Evolutionary conservation across 2,329 filamentous ascomycete genomes (phyloP).

Genomic region (Aspergillus quadricinctus): DNA sequence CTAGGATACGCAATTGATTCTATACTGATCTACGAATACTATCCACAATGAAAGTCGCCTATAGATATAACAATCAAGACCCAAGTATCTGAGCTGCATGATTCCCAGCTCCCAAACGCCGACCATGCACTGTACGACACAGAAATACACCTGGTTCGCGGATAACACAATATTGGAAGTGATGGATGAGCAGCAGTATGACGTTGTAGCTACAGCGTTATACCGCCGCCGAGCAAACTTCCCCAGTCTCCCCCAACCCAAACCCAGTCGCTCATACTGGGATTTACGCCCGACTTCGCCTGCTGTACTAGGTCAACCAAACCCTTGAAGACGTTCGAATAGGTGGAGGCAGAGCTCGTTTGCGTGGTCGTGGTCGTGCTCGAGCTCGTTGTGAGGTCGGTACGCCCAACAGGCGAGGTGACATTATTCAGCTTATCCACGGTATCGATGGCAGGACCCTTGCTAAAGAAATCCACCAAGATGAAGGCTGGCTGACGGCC

Average conservation of each 20-base stretch:
- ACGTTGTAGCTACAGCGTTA: slow-evolving; percentile 24
- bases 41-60: not conserved
- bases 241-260: slow-evolving; percentile 43
- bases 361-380: slow-evolving; percentile 19
- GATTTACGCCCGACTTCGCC: slow-evolving; percentile 34
- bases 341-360: slow-evolving; percentile 24
- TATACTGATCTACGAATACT: not conserved
- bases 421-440: slow-evolving; percentile 65
- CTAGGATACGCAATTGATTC: not conserved
- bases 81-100: not conserved
- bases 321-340: slow-evolving; percentile 35
- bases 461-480: slow-evolving; percentile 75
- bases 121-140: not conserved
- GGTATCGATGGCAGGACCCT: slow-evolving; percentile 64
- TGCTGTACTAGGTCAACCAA: slow-evolving; percentile 35
- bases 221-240: slow-evolving; percentile 36
- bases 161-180: not conserved
- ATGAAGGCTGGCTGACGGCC: slow-evolving; percentile 65
- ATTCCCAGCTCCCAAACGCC: slow-evolving; percentile 4
- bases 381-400: slow-evolving; percentile 14
- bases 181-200: not conserved
- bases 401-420: slow-evolving; percentile 42
- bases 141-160: not conserved
- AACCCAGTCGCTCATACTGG: slow-evolving; percentile 41
- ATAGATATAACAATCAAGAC: not conserved